phyloP scores from a whole-genome alignment of 768 basidiomycete species.

The Amanita rubescens region DNA sequence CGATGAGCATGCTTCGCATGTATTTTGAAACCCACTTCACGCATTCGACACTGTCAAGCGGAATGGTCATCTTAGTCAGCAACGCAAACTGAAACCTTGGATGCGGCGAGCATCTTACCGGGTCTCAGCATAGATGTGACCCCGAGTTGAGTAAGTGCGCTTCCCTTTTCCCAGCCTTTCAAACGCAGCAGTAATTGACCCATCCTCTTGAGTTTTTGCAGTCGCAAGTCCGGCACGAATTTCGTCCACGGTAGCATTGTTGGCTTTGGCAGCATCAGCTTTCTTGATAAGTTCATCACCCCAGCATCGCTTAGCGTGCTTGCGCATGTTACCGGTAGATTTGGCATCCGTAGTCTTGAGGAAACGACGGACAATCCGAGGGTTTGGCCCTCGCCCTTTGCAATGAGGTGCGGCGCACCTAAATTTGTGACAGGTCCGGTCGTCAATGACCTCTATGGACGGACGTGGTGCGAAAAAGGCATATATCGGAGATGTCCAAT shows the following conservation, averaged over 20 bases:
- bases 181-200: slow-evolving; percentile 22
- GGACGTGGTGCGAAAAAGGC: slow-evolving; percentile 17
- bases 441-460: too few species aligned
- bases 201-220: background rate
- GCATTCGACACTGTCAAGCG: too few species aligned
- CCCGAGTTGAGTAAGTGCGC: slow-evolving; percentile 22
- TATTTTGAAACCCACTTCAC: too few species aligned
- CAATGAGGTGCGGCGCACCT: too few species aligned
- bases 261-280: background rate
- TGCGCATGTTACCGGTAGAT: slow-evolving; percentile 16
- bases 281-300: slow-evolving; percentile 7
- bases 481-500: slow-evolving; percentile 25
- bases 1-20: too few species aligned
- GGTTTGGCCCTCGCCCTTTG: too few species aligned
- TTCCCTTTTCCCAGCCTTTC: slow-evolving; percentile 20
- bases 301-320: slow-evolving; percentile 14
- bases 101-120: background rate
- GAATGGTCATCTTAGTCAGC: background rate
- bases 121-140: slow-evolving; percentile 13
- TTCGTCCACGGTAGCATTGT: background rate
- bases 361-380: slow-evolving; percentile 7
- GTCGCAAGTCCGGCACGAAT: background rate
- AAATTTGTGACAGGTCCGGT: too few species aligned
- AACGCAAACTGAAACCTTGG: background rate
- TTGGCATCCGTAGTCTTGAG: slow-evolving; percentile 20